phyloP scores from a whole-genome alignment of 108 stramenopile species.

The Cyclostephanos tholiformis region DNA sequence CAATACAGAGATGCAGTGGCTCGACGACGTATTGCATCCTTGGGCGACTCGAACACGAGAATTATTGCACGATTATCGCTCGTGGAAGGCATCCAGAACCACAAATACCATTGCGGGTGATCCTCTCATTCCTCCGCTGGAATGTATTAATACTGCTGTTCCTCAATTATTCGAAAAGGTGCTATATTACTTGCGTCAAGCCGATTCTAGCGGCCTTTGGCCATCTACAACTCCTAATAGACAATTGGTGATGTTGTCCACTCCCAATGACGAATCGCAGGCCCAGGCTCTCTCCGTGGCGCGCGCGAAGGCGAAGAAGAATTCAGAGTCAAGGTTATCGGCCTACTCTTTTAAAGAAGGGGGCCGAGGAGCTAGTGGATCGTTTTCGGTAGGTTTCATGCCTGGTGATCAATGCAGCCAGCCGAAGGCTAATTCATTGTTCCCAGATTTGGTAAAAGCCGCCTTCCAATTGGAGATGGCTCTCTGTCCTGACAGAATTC shows the following conservation, averaged over 20 bases:
- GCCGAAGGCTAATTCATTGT: conserved; percentile 79
- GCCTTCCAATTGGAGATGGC: conserved; percentile 77
- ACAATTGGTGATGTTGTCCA: conserved; percentile 81
- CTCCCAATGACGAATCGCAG: conserved; percentile 34
- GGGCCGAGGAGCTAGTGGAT: conserved; percentile 77
- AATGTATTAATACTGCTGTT: conserved; percentile 53
- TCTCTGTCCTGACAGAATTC: conserved; percentile 75
- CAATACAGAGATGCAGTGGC: conserved; percentile 58
- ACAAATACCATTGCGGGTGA: neutral
- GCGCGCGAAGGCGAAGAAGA: conserved; percentile 43
- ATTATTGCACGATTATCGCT: conserved; percentile 67
- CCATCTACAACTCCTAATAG: conserved; percentile 76
- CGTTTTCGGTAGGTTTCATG: conserved; percentile 81
- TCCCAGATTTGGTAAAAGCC: conserved; percentile 79
- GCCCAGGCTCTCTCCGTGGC: conserved; percentile 54
- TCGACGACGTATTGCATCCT: conserved; percentile 58
- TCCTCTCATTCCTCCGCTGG: conserved; percentile 29
- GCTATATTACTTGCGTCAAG: conserved; percentile 56
- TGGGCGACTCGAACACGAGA: conserved; percentile 65
- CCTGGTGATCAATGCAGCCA: conserved; percentile 71
- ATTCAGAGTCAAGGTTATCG: conserved; percentile 51
- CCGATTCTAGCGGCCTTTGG: conserved; percentile 70
- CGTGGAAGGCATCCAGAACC: conserved; percentile 57
- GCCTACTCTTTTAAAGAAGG: conserved; percentile 73
- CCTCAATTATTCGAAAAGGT: conserved; percentile 65